phyloP scores from a whole-genome alignment of 345 rosid species.

The Linum lewisii region DNA sequence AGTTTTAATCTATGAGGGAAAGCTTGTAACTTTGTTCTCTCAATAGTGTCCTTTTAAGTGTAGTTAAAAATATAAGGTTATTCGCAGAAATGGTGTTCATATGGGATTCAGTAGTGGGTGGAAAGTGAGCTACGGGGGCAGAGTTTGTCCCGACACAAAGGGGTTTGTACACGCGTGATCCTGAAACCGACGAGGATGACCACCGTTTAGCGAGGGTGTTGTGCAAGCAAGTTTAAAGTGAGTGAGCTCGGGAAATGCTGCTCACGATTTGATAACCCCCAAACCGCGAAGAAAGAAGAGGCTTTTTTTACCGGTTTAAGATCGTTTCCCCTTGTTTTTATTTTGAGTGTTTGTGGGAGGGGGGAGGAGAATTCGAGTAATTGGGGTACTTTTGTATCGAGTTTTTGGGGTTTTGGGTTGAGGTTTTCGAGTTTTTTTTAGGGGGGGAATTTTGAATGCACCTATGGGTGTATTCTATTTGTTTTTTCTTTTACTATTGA shows the following conservation, averaged over 20 bases:
- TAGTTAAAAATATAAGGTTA: not conserved
- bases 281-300: constrained; percentile 22
- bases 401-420: no score
- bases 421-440: no score
- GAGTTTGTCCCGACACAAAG: constrained; percentile 22
- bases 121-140: constrained; percentile 24
- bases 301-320: constrained; percentile 21
- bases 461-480: no score
- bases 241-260: constrained; percentile 22
- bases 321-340: constrained; percentile 7
- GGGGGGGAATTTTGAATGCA: no score
- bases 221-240: constrained; percentile 15
- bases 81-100: constrained; percentile 14
- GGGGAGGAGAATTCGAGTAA: no score
- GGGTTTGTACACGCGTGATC: constrained; percentile 20
- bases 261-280: constrained; percentile 21
- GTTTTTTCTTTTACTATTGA: no score
- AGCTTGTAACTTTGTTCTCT: not conserved
- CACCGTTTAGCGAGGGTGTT: constrained; percentile 13
- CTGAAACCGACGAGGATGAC: constrained; percentile 16
- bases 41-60: not conserved
- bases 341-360: no score
- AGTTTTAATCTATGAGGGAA: constrained; percentile 26
- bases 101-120: constrained; percentile 28
- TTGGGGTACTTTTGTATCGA: no score